phyloP scores from a whole-genome alignment of 371 early-diverging fungal species.

The Mortierella sp. region DNA sequence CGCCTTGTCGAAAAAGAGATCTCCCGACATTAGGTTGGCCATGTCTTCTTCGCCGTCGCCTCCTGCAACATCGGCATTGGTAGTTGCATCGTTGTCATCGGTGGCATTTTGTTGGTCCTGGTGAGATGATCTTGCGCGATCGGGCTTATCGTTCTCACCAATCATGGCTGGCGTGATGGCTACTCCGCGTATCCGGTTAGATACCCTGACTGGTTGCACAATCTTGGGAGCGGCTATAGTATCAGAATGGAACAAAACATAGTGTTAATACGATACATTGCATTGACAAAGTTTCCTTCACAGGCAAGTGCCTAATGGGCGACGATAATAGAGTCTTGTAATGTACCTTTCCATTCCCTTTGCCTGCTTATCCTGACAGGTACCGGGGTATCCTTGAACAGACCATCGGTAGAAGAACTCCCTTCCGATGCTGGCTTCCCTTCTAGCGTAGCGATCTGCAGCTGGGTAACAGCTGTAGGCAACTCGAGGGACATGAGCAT shows the following conservation, averaged over 20 bases:
- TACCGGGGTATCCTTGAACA: background rate
- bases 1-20: conserved; percentile 67
- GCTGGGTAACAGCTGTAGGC: conserved; percentile 37
- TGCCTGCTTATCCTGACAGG: background rate
- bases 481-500: conserved; percentile 65
- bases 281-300: too few relatives aligned
- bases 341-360: conserved; percentile 7
- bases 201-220: conserved; percentile 24
- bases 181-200: conserved; percentile 45
- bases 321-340: background rate
- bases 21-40: conserved; percentile 66
- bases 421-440: background rate
- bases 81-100: background rate
- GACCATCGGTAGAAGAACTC: background rate
- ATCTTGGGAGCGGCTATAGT: conserved; percentile 2
- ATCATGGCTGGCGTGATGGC: conserved; percentile 19
- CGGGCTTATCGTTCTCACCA: conserved; percentile 28
- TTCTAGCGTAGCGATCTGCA: conserved; percentile 11
- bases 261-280: too few relatives aligned
- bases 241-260: background rate
- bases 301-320: too few relatives aligned
- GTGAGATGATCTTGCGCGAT: background rate
- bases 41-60: conserved; percentile 51
- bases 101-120: background rate
- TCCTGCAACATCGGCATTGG: background rate